These are phyloP conservation scores for Candida chauliodis DNA, from an alignment of 805 yeast genomes.

Conservation along the genomic window DNA sequence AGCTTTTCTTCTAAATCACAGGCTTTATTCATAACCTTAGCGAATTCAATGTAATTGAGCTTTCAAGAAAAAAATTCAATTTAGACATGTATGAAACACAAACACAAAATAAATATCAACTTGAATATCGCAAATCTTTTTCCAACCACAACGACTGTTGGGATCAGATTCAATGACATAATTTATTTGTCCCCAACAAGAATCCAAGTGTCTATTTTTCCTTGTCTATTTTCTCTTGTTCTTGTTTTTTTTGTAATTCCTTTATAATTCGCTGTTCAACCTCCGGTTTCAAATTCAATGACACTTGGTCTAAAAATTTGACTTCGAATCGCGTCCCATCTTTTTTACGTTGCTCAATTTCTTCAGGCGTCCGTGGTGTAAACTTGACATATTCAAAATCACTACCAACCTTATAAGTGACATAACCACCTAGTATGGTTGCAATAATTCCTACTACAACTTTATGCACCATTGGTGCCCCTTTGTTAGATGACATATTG, in stretches of 20 bases:
- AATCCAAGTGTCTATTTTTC: too few relatives aligned
- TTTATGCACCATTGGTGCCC: constrained; percentile 33
- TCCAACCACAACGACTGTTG: too few relatives aligned
- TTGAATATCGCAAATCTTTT: background rate
- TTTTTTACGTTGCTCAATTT: constrained; percentile 31
- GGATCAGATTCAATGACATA: background rate
- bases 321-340: constrained; percentile 30
- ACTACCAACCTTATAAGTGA: constrained; percentile 29
- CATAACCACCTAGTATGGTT: constrained; percentile 29
- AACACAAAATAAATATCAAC: background rate
- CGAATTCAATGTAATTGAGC: too few relatives aligned
- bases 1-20: too few relatives aligned
- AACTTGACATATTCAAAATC: constrained; percentile 39
- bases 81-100: too few relatives aligned
- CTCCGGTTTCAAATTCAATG: constrained; percentile 42
- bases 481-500: constrained; percentile 3
- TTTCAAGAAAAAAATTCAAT: background rate
- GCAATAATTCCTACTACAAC: constrained; percentile 37
- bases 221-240: too few relatives aligned
- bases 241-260: constrained; percentile 15
- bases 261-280: constrained; percentile 33
- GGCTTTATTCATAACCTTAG: too few relatives aligned
- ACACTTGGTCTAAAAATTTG: constrained; percentile 29
- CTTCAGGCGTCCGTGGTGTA: constrained; percentile 36
- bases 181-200: background rate